These are phyloP conservation scores for Sporothrix humicola DNA, from an alignment of 2,329 filamentous ascomycete species.

Conservation along the genomic window DNA sequence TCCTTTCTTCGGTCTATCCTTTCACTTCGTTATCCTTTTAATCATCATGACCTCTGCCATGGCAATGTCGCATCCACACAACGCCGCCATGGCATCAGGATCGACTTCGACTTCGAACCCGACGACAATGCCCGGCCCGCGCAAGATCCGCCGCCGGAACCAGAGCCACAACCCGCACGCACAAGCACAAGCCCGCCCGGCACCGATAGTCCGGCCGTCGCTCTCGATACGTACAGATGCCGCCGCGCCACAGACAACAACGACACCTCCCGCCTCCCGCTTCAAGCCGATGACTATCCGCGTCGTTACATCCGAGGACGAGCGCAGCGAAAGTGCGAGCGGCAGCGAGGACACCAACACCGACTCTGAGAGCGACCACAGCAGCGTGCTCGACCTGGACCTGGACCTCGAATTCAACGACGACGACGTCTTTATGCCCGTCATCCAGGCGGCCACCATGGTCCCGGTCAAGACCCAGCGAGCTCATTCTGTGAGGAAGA, in stretches of 20 bases:
- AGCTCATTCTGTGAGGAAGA: background rate
- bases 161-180: background rate
- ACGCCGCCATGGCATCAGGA: background rate
- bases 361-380: background rate
- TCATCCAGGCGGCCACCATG: background rate
- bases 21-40: background rate
- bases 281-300: constrained; percentile 23
- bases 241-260: background rate
- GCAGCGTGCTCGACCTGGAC: background rate
- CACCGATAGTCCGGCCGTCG: background rate
- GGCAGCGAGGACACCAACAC: background rate
- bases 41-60: no score
- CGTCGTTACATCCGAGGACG: constrained; percentile 18
- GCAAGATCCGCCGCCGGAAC: constrained; percentile 3
- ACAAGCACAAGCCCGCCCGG: background rate
- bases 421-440: constrained; percentile 26
- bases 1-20: background rate
- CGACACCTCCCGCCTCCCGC: background rate
- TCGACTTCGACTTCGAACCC: background rate
- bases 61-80: background rate
- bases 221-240: background rate
- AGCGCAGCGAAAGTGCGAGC: background rate
- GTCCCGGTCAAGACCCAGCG: constrained; percentile 8
- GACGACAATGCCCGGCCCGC: background rate
- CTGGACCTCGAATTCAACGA: background rate